Conservation (phyloP, 176 grass and related monocot genomes). For the Tillandsia leiboldiana region DNA sequence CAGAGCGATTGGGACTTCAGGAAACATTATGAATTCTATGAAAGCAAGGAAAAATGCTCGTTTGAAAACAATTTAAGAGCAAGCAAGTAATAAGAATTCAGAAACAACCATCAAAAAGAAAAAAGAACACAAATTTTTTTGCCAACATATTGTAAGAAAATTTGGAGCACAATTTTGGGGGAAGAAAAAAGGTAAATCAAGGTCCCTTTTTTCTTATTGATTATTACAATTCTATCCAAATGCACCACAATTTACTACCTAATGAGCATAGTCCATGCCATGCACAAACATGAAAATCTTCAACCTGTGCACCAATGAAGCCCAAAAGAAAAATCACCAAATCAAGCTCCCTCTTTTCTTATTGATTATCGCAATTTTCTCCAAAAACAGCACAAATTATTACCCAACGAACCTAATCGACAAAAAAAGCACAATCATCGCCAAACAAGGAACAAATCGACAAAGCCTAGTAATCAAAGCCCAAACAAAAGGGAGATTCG, state of each 20-base stretch:
- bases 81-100: too few species aligned
- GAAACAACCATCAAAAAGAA: not conserved
- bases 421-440: not conserved
- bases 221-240: not conserved
- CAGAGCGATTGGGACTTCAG: slow-evolving; percentile 74
- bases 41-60: slow-evolving; percentile 6
- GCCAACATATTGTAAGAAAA: too few species aligned
- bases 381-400: not conserved
- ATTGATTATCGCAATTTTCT: not conserved
- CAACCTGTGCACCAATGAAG: too few species aligned
- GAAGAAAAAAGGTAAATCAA: not conserved
- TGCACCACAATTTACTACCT: not conserved
- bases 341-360: slow-evolving; percentile 1
- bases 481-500: too few species aligned
- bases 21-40: slow-evolving; percentile 66
- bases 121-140: not conserved
- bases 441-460: too few species aligned
- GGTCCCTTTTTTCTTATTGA: not conserved
- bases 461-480: too few species aligned
- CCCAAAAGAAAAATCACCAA: not conserved
- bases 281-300: too few species aligned
- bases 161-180: too few species aligned
- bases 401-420: not conserved
- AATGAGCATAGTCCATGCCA: not conserved
- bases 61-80: not conserved